Conservation (phyloP, 192 early-diverging fungal genomes). For the Rhizoclosmatium globosum region DNA sequence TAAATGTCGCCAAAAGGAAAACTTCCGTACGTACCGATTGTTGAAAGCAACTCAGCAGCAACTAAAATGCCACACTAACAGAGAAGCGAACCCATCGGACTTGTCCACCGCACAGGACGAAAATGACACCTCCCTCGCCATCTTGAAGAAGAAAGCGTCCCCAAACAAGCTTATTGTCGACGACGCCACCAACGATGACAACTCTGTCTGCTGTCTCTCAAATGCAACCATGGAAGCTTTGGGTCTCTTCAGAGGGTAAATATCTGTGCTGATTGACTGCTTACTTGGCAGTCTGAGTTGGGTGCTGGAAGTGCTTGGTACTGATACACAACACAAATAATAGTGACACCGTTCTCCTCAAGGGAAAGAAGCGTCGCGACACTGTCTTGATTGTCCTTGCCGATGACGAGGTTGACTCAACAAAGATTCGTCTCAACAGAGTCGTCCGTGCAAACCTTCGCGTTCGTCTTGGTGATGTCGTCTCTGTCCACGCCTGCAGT, state of each 20-base stretch:
- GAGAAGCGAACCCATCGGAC: slow-evolving; percentile 54
- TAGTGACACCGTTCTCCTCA: slow-evolving; percentile 90
- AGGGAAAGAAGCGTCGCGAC: slow-evolving; percentile 98
- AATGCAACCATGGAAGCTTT: slow-evolving; percentile 93
- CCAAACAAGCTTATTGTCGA: slow-evolving; percentile 99
- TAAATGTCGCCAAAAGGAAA: slow-evolving; percentile 32
- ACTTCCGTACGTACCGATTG: slow-evolving; percentile 17
- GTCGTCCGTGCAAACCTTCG: slow-evolving; percentile 96
- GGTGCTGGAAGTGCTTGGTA: background rate
- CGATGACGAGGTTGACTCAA: slow-evolving; percentile 90
- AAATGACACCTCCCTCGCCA: slow-evolving; percentile 92
- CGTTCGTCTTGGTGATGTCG: slow-evolving; percentile 94
- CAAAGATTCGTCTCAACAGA: slow-evolving; percentile 94
- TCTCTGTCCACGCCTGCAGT: slow-evolving; percentile 91
- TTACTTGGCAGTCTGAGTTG: too few relatives aligned
- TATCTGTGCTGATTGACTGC: background rate
- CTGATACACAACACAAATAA: background rate
- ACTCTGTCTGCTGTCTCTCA: slow-evolving; percentile 90
- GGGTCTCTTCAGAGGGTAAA: slow-evolving; percentile 85
- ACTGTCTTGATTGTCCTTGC: slow-evolving; percentile 94
- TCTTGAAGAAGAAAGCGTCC: slow-evolving; percentile 92
- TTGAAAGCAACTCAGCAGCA: background rate
- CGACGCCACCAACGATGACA: slow-evolving; percentile 96
- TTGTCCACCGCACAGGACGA: slow-evolving; percentile 48
- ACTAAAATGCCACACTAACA: slow-evolving; percentile 20